A percentile compares a stretch with the other conserved stretches of the same genome.
These are phyloP conservation scores for Populus hybrid DNA, from an alignment of 441 rosid genomes.

Conservation along the genomic window DNA sequence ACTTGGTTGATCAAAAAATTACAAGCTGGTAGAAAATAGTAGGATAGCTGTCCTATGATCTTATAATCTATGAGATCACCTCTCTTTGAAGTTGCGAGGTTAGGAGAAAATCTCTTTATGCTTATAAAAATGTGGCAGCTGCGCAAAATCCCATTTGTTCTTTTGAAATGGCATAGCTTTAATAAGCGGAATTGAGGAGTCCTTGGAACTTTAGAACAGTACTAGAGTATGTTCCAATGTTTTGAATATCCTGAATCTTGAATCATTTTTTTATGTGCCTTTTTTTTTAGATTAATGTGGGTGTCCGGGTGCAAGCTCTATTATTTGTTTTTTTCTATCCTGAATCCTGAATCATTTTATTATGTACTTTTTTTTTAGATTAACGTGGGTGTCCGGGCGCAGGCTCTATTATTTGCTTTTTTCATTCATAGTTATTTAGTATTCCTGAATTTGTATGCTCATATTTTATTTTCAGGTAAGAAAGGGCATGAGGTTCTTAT, in stretches of 20 bases:
- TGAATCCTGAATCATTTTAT: background rate
- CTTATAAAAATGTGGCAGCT: background rate
- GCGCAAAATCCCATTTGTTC: background rate
- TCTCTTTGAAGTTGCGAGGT: background rate
- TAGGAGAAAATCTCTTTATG: background rate
- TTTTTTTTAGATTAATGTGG: too few relatives aligned
- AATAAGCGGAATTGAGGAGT: too few relatives aligned
- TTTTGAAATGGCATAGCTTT: too few relatives aligned
- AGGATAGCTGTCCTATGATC: background rate
- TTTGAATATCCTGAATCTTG: background rate
- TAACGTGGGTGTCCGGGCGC: too few relatives aligned
- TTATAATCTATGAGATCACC: too few relatives aligned
- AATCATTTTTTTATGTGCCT: too few relatives aligned
- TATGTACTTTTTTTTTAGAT: too few relatives aligned
- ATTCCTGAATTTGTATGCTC: background rate
- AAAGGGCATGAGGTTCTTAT: slow-evolving; percentile 85
- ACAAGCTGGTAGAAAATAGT: background rate
- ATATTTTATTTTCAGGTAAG: slow-evolving; percentile 57
- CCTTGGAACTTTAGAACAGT: background rate
- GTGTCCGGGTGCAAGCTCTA: too few relatives aligned
- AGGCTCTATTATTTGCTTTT: background rate
- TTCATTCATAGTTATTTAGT: background rate
- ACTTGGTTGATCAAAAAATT: background rate
- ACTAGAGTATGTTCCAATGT: background rate
- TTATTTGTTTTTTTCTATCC: background rate